Evolutionary conservation across 306 rosid species (phyloP).

Genomic region (Rosa chinensis): DNA sequence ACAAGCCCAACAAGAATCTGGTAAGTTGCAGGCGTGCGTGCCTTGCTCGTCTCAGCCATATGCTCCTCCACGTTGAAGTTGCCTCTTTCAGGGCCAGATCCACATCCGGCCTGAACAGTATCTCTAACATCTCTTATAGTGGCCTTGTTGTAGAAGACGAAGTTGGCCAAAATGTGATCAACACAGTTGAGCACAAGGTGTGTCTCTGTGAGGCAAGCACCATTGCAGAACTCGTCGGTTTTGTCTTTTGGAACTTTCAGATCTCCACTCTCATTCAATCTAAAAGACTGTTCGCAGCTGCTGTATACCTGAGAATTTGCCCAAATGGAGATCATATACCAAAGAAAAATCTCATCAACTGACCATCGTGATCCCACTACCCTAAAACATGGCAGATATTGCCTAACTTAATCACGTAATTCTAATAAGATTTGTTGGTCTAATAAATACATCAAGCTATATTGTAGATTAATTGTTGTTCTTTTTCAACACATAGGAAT

Average conservation of each 20-base stretch:
- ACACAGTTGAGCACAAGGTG: slow-evolving; percentile 66
- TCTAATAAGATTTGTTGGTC: background rate
- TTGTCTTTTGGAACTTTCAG: slow-evolving; percentile 50
- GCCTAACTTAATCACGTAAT: background rate
- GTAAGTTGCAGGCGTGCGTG: slow-evolving; percentile 28
- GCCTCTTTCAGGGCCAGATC: slow-evolving; percentile 81
- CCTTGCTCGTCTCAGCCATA: slow-evolving; percentile 41
- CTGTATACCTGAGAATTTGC: slow-evolving; percentile 50
- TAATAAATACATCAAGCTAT: background rate
- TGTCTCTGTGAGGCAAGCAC: slow-evolving; percentile 76
- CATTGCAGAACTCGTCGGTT: slow-evolving; percentile 58
- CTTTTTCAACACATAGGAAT: background rate
- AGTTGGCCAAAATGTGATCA: slow-evolving; percentile 54
- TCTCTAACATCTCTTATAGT: slow-evolving; percentile 59
- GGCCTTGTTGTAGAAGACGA: slow-evolving; percentile 72
- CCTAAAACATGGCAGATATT: background rate
- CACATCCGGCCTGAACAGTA: slow-evolving; percentile 69
- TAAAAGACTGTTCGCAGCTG: slow-evolving; percentile 69
- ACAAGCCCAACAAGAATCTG: slow-evolving; percentile 44
- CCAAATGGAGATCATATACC: slow-evolving; percentile 1
- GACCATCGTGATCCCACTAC: background rate
- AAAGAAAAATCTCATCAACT: background rate
- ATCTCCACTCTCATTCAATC: slow-evolving; percentile 58
- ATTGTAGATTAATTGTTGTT: background rate
- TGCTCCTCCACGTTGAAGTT: slow-evolving; percentile 70